phyloP scores from a whole-genome alignment of 768 basidiomycete species.

The Tulasnella sp. region DNA sequence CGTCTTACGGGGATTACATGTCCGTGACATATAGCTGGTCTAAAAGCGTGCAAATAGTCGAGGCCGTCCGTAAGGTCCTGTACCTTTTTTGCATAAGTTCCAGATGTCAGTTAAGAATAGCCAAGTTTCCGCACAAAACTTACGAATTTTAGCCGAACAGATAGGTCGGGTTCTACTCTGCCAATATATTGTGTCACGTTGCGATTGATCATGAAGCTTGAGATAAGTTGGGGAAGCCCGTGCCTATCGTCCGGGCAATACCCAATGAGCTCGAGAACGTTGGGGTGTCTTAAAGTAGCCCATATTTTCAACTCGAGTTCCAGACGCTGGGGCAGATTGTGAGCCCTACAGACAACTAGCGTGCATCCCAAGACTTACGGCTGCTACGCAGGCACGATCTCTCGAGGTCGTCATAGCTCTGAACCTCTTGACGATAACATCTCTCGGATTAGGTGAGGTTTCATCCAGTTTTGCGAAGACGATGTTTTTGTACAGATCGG shows the following conservation, averaged over 20 bases:
- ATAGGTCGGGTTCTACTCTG: neutral
- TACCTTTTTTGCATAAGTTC: neutral
- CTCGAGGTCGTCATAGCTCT: neutral
- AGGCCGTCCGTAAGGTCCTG: neutral
- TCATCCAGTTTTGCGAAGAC: neutral
- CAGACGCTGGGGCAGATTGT: neutral
- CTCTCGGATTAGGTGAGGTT: neutral
- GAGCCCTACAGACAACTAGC: neutral
- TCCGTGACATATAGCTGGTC: slow-evolving; percentile 4
- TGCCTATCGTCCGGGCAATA: neutral
- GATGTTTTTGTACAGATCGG: too few species aligned
- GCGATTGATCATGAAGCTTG: neutral
- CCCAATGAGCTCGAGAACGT: neutral
- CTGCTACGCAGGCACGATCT: too few species aligned
- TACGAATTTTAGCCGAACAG: neutral
- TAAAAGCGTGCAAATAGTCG: neutral
- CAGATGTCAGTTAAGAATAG: neutral
- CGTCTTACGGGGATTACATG: neutral
- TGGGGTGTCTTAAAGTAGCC: neutral
- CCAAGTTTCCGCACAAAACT: neutral
- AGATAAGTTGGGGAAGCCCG: neutral
- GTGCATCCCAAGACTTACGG: too few species aligned
- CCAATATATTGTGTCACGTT: neutral
- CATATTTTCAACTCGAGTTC: neutral
- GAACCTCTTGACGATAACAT: neutral